Conservation (phyloP, 2,329 filamentous ascomycete genomes). For the Monosporascus sp. region DNA sequence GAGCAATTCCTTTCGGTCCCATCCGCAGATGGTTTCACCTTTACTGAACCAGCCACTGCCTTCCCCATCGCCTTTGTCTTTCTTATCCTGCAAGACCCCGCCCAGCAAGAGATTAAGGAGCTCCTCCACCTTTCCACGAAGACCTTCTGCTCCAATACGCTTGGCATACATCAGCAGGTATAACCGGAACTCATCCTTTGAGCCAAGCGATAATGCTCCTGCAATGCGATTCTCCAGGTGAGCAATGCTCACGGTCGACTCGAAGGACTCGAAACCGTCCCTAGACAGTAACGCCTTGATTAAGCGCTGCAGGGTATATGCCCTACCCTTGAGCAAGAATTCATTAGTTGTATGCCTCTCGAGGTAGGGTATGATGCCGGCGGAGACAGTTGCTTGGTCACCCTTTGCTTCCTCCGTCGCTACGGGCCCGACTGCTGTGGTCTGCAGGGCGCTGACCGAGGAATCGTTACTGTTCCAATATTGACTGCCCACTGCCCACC, state of each 20-base stretch:
- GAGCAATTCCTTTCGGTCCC: constrained; percentile 80
- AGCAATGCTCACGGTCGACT: constrained; percentile 85
- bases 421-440: constrained; percentile 59
- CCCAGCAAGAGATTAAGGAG: constrained; percentile 77
- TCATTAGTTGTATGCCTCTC: constrained; percentile 95
- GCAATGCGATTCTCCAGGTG: constrained; percentile 94
- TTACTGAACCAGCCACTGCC: constrained; percentile 60
- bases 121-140: constrained; percentile 88
- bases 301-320: constrained; percentile 84
- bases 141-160: constrained; percentile 83
- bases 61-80: constrained; percentile 37
- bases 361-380: constrained; percentile 87
- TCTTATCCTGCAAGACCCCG: constrained; percentile 59
- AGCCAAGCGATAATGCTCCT: constrained; percentile 76
- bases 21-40: constrained; percentile 77
- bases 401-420: constrained; percentile 41
- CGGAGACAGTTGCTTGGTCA: constrained; percentile 63
- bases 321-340: constrained; percentile 83
- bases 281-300: constrained; percentile 84
- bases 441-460: constrained; percentile 74
- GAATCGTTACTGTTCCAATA: constrained; percentile 99
- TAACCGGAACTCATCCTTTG: constrained; percentile 86
- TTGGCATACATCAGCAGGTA: constrained; percentile 99
- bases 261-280: constrained; percentile 89
- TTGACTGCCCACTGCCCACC: constrained; percentile 97